Conservation (phyloP, 441 rosid species). For the Gossypium aridum region DNA sequence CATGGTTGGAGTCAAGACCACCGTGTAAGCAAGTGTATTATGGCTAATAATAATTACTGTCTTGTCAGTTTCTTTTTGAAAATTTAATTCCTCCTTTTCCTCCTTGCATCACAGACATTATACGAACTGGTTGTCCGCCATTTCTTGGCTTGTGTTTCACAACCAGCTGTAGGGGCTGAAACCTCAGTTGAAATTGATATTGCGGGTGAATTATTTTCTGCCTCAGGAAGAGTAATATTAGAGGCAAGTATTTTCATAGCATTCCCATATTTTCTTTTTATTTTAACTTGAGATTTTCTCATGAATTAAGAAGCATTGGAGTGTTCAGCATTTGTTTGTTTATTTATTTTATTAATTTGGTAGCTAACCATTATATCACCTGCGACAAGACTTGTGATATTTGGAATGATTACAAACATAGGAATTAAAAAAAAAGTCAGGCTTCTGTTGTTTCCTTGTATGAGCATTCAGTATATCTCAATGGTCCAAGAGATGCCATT, state of each 20-base stretch:
- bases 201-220: slow-evolving; percentile 83
- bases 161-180: slow-evolving; percentile 95
- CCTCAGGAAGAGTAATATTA: slow-evolving; percentile 84
- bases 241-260: slow-evolving; percentile 49
- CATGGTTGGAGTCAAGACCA: slow-evolving; percentile 85
- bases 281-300: slow-evolving; percentile 5
- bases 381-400: background rate
- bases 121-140: slow-evolving; percentile 96
- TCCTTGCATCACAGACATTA: slow-evolving; percentile 48
- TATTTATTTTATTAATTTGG: background rate
- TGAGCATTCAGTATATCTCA: background rate
- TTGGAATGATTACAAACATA: background rate
- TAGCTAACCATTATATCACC: slow-evolving; percentile 1
- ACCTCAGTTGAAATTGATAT: slow-evolving; percentile 87
- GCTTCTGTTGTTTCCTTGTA: background rate
- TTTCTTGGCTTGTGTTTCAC: slow-evolving; percentile 93
- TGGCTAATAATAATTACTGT: background rate
- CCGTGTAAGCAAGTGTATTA: slow-evolving; percentile 39
- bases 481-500: background rate
- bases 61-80: background rate
- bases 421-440: background rate
- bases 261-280: background rate
- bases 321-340: background rate
- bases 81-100: background rate
- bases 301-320: background rate